phyloP scores from a whole-genome alignment of 768 basidiomycete species.

The Symmetrospora coprosmae region DNA sequence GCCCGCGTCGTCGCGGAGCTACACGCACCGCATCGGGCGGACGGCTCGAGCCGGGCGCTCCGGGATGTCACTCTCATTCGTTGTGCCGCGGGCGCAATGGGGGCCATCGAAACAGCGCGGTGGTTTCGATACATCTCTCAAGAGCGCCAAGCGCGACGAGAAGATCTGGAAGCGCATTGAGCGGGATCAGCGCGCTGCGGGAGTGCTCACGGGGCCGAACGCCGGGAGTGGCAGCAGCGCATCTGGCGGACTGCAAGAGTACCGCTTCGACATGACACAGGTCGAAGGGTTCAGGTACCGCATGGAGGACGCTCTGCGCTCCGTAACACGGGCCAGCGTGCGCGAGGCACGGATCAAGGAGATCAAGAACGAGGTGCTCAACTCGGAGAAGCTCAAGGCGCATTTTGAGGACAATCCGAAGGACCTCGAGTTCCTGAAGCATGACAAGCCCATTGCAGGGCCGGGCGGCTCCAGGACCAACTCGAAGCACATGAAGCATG shows the following conservation, averaged over 20 bases:
- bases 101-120: constrained; percentile 48
- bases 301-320: constrained; percentile 87
- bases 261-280: constrained; percentile 85
- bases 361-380: constrained; percentile 78
- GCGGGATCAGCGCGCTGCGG: constrained; percentile 47
- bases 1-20: constrained; percentile 70
- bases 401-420: constrained; percentile 96
- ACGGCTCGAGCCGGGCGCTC: constrained; percentile 91
- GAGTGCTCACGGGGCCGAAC: constrained; percentile 60
- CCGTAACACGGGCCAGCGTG: constrained; percentile 71
- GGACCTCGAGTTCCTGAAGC: constrained; percentile 77
- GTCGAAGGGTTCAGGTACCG: constrained; percentile 95
- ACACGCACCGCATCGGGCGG: constrained; percentile 88
- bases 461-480: constrained; percentile 75
- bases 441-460: constrained; percentile 97
- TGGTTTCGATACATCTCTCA: constrained; percentile 48
- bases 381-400: constrained; percentile 92
- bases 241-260: constrained; percentile 52
- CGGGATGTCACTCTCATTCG: constrained; percentile 78
- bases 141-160: constrained; percentile 62
- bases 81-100: constrained; percentile 51
- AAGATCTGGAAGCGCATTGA: constrained; percentile 61
- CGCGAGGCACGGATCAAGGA: constrained; percentile 87
- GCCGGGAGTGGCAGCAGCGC: constrained; percentile 53
- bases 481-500: constrained; percentile 90